Evolutionary conservation across 306 rosid species (phyloP), one percentile per base, ranked within the genome.

Genomic region (Aeschynomene evenia): DNA sequence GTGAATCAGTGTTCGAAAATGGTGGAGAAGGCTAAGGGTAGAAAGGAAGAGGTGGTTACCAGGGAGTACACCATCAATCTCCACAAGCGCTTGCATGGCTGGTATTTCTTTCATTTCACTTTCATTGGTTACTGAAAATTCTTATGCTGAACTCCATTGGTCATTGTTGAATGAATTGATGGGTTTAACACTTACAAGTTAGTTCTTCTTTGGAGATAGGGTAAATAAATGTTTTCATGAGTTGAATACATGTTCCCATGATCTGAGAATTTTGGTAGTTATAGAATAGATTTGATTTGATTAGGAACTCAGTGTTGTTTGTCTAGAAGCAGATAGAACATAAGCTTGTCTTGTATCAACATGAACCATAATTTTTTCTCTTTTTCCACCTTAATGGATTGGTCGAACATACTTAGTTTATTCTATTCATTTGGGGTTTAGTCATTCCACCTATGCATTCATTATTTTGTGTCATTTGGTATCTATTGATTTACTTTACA

Each of bases 31-130:
- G 79, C 80, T 1, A 86, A 80, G 80, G 96, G 91, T 12, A 88
- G 96, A 58, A 88, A 86, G 79, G 98, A 93, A 55, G 96, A 93
- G 86, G 97, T 93, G 73, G 98, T 93, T 24, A 80, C 91, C 36
- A 66, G 96, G 26, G 98, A 93, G 87, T 92, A 86, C 86, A 92
- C 98, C 81, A 86, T 92, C 76, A 92, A 92, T 63, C 96, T 92
- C 59, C 96, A 89, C 87, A 92, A 92, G 74, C 95, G 95, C 60
- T 68, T 92, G 54, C 98, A 92, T 84, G 87, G 98, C 79, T 90
- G 97, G 98, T 93, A 86, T 55, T 39, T 4, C 37, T 48, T 51
- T 13, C 7, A 2, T 40, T 34, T 18, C 2, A 0, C 10, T 26
- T 57, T 53, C 3, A 45, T 7, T 39, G 5, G 26, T n/a, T 6